Evolutionary conservation across 192 early-diverging fungal genomes (phyloP).

Genomic region (Coemansia sp.): DNA sequence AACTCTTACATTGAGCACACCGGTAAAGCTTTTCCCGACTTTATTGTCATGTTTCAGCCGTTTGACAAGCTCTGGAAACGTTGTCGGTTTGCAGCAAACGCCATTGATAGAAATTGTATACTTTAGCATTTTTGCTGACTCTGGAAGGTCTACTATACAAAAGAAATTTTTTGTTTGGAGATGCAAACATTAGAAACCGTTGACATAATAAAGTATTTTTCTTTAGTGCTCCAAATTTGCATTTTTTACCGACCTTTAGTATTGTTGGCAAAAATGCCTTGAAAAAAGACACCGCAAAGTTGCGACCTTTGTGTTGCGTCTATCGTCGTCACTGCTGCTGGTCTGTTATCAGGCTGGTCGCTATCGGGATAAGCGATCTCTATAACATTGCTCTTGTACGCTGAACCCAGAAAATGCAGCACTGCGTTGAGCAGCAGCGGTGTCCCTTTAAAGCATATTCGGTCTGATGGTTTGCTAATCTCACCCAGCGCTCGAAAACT

Average conservation of each 20-base stretch:
- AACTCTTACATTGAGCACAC: constrained; percentile 18
- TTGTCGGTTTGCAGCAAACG: no score
- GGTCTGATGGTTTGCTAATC: background rate
- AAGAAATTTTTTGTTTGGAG: background rate
- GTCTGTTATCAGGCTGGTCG: background rate
- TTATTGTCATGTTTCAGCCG: background rate
- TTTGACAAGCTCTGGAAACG: background rate
- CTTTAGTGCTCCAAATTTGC: no score
- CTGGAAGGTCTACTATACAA: constrained; percentile 3
- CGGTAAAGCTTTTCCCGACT: constrained; percentile 13
- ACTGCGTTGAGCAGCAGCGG: constrained; percentile 15
- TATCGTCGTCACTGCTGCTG: background rate
- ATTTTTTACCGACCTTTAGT: background rate
- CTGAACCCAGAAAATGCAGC: constrained; percentile 11
- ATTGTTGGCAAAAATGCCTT: no score
- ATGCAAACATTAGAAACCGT: no score
- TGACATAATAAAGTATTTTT: no score
- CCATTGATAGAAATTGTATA: no score
- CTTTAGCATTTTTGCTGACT: no score
- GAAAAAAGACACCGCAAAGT: background rate
- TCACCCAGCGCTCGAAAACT: constrained; percentile 14
- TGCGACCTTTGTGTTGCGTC: background rate
- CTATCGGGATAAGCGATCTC: constrained; percentile 7
- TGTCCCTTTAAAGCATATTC: constrained; percentile 5
- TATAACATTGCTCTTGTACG: background rate